These are phyloP conservation scores for Boletus rubescentipes DNA, from an alignment of 768 basidiomycete species.

Conservation along the genomic window DNA sequence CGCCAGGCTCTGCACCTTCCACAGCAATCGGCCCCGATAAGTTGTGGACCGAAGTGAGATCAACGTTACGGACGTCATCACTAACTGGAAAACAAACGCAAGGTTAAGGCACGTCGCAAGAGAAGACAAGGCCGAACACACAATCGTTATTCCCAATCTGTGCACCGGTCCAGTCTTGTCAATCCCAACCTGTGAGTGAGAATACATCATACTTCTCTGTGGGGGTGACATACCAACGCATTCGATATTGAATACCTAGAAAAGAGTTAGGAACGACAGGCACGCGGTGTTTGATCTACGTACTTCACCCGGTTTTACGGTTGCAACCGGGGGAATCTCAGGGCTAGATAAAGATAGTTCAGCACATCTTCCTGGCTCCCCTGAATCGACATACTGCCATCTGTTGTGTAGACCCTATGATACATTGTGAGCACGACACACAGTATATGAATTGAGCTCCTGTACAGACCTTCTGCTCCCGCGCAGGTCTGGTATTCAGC, in stretches of 20 bases:
- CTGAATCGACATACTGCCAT: conserved; percentile 57
- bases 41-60: conserved; percentile 67
- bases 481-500: conserved; percentile 37
- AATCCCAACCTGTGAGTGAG: background rate
- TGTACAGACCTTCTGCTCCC: conserved; percentile 54
- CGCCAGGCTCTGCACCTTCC: conserved; percentile 75
- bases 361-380: background rate
- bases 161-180: conserved; percentile 72
- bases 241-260: conserved; percentile 66
- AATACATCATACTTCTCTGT: background rate
- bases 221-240: conserved; percentile 51
- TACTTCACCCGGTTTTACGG: conserved; percentile 63
- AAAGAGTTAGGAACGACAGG: background rate
- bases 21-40: conserved; percentile 76
- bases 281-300: background rate
- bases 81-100: conserved; percentile 38
- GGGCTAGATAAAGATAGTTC: conserved; percentile 39
- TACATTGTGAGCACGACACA: background rate
- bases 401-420: conserved; percentile 64
- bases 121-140: conserved; percentile 28
- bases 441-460: background rate
- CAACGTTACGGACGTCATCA: conserved; percentile 67
- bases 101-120: background rate
- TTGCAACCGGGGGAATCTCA: conserved; percentile 60
- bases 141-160: conserved; percentile 78